These are phyloP conservation scores for Atalantia buxifolia DNA, from an alignment of 345 rosid genomes.

Conservation along the genomic window DNA sequence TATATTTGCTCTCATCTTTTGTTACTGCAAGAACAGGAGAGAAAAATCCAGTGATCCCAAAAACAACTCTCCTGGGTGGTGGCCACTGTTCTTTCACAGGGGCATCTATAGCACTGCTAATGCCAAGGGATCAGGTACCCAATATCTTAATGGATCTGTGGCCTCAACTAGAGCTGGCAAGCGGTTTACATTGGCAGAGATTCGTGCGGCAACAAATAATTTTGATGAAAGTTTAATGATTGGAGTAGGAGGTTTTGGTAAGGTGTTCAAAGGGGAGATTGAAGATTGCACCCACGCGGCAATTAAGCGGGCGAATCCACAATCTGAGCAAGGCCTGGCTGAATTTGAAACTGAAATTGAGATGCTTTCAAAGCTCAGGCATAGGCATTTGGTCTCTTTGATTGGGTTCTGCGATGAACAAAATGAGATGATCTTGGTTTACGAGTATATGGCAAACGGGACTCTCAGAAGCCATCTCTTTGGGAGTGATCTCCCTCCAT, in stretches of 20 bases:
- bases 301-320: conserved; percentile 88
- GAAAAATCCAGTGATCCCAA: conserved; percentile 39
- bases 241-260: conserved; percentile 89
- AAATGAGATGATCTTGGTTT: conserved; percentile 89
- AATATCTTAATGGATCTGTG: conserved; percentile 30
- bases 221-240: conserved; percentile 77
- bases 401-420: conserved; percentile 90
- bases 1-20: conserved; percentile 23
- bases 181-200: conserved; percentile 66
- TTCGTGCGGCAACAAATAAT: conserved; percentile 71
- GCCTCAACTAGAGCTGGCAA: conserved; percentile 49
- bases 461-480: conserved; percentile 84
- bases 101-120: conserved; percentile 37
- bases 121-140: conserved; percentile 52
- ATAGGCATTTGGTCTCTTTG: conserved; percentile 82
- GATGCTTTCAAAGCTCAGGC: conserved; percentile 87
- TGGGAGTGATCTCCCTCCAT: conserved; percentile 61
- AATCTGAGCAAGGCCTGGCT: conserved; percentile 82
- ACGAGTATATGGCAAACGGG: conserved; percentile 90
- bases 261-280: conserved; percentile 77
- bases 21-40: conserved; percentile 39
- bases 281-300: conserved; percentile 74
- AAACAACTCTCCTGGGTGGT: conserved; percentile 50
- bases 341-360: conserved; percentile 91
- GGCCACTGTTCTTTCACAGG: conserved; percentile 57